Evolutionary conservation across 2,329 filamentous ascomycete species (phyloP).

Genomic region (Xylariaceae sp.): DNA sequence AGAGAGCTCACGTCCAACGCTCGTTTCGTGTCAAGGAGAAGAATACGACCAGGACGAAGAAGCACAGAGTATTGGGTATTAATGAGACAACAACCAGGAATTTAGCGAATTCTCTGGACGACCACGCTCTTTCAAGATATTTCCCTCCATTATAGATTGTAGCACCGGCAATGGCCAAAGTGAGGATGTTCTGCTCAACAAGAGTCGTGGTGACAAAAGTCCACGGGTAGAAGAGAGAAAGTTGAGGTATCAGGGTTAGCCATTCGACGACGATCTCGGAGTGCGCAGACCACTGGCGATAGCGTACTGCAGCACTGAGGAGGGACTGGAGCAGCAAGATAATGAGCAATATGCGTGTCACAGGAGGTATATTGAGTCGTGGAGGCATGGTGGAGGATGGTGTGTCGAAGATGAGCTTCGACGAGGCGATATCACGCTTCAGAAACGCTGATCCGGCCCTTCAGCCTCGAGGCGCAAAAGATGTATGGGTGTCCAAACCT

Average conservation of each 20-base stretch:
- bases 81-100: constrained; percentile 75
- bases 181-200: constrained; percentile 91
- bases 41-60: constrained; percentile 69
- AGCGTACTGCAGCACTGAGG: constrained; percentile 75
- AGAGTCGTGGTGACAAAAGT: constrained; percentile 81
- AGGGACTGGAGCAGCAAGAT: constrained; percentile 72
- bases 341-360: constrained; percentile 78
- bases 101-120: constrained; percentile 84
- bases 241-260: constrained; percentile 78
- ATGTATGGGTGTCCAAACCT: too few species aligned
- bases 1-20: constrained; percentile 59
- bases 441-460: too few species aligned
- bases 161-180: constrained; percentile 68
- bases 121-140: constrained; percentile 95
- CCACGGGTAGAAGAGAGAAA: constrained; percentile 88
- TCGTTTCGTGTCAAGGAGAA: constrained; percentile 65
- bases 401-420: background rate
- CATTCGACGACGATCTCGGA: constrained; percentile 74
- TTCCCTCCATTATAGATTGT: constrained; percentile 89
- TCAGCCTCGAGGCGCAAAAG: too few species aligned
- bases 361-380: constrained; percentile 86
- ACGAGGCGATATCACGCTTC: too few species aligned
- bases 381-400: constrained; percentile 57
- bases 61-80: constrained; percentile 74
- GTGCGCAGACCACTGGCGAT: constrained; percentile 61